Conservation (phyloP, 257 asterid genomes). For the Forsythia viridissima region DNA sequence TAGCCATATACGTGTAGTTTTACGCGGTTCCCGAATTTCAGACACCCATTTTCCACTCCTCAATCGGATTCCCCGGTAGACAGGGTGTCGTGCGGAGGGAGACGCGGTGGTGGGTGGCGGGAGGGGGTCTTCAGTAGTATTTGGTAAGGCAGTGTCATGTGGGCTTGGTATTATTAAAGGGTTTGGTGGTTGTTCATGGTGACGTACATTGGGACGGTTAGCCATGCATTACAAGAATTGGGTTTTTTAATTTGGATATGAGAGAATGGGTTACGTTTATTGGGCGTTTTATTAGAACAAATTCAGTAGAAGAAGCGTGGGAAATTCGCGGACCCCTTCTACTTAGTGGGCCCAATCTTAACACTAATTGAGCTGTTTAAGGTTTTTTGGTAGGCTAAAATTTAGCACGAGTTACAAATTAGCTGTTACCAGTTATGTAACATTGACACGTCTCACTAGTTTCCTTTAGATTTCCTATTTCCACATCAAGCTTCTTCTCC, state of each 20-base stretch:
- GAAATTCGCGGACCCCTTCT: slow-evolving; percentile 38
- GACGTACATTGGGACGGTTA: neutral
- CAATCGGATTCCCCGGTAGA: slow-evolving; percentile 44
- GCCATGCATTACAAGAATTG: slow-evolving; percentile 29
- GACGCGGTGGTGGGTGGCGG: neutral
- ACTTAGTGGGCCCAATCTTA: neutral
- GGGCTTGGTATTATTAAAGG: neutral
- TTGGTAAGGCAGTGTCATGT: neutral
- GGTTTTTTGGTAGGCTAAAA: neutral
- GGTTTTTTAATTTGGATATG: slow-evolving; percentile 14
- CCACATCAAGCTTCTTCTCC: too few species aligned
- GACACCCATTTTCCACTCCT: slow-evolving; percentile 69
- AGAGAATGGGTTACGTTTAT: neutral
- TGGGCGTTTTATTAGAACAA: slow-evolving; percentile 21
- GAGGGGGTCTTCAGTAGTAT: neutral
- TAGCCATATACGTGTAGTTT: slow-evolving; percentile 59
- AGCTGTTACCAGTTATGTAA: too few species aligned
- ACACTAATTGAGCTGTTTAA: neutral
- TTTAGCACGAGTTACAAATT: neutral
- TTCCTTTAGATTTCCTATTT: too few species aligned
- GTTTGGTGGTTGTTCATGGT: neutral
- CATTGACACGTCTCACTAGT: too few species aligned
- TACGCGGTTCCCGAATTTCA: slow-evolving; percentile 61
- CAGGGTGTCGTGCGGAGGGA: slow-evolving; percentile 39
- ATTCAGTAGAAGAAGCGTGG: slow-evolving; percentile 35